Conservation (phyloP, 345 rosid genomes). For the Sisymbrium altissimum region DNA sequence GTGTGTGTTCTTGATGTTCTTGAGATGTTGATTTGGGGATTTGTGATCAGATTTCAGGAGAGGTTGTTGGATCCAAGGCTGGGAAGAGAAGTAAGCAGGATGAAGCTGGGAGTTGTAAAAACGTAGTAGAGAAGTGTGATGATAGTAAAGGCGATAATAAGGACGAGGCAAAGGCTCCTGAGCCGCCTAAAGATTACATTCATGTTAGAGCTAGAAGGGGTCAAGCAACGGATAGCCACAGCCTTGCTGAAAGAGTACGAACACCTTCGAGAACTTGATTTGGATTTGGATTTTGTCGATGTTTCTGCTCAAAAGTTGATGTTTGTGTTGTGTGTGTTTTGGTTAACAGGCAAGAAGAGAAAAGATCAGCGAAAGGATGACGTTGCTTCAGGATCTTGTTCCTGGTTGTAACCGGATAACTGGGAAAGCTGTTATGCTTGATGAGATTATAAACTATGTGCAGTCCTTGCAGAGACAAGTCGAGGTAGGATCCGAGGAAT, state of each 20-base stretch:
- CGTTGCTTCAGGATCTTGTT: slow-evolving; percentile 91
- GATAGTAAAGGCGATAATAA: slow-evolving; percentile 21
- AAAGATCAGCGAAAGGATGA: slow-evolving; percentile 92
- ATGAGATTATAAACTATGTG: slow-evolving; percentile 92
- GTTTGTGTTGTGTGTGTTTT: slow-evolving; percentile 10
- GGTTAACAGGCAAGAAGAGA: slow-evolving; percentile 72
- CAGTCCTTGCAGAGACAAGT: slow-evolving; percentile 96
- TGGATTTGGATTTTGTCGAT: not conserved
- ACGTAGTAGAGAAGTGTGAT: slow-evolving; percentile 24
- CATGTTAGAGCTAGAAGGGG: slow-evolving; percentile 97
- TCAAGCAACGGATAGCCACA: slow-evolving; percentile 93
- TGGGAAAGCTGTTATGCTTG: slow-evolving; percentile 94
- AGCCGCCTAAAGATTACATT: slow-evolving; percentile 77
- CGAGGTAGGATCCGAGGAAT: slow-evolving; percentile 47
- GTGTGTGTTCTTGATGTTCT: not conserved
- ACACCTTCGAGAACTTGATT: not conserved
- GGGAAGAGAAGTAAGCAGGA: slow-evolving; percentile 57
- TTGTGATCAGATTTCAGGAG: slow-evolving; percentile 44
- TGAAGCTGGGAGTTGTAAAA: slow-evolving; percentile 29
- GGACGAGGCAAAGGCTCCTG: slow-evolving; percentile 54
- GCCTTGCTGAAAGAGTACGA: slow-evolving; percentile 86
- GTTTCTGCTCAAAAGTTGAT: not conserved
- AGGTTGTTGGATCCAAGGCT: slow-evolving; percentile 38
- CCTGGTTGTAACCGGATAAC: slow-evolving; percentile 91
- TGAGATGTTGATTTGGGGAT: not conserved